Evolutionary conservation across 2,329 filamentous ascomycete genomes (phyloP).

Genomic region (Epichloe brachyelytri): DNA sequence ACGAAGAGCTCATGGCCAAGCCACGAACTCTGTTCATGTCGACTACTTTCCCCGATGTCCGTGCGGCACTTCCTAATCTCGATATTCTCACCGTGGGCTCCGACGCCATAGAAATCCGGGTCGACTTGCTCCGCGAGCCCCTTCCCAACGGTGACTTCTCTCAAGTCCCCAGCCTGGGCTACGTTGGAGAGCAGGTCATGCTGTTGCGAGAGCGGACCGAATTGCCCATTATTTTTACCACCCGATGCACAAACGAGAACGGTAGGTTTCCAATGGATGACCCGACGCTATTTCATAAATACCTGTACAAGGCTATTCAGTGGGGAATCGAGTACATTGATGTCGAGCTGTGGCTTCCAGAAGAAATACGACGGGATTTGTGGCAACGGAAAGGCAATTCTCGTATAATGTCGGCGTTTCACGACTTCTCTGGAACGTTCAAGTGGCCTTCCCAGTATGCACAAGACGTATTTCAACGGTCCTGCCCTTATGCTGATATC

Average conservation of each 20-base stretch:
- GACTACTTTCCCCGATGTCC: constrained; percentile 78
- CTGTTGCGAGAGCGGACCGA: constrained; percentile 71
- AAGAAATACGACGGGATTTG: constrained; percentile 55
- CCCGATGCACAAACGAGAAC: constrained; percentile 68
- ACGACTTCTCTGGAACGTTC: constrained; percentile 76
- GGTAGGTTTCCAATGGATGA: constrained; percentile 77
- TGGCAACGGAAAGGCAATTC: constrained; percentile 62
- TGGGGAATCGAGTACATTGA: constrained; percentile 88
- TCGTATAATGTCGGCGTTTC: constrained; percentile 83
- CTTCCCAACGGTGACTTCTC: constrained; percentile 47
- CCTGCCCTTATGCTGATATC: constrained; percentile 65
- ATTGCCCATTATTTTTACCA: constrained; percentile 82
- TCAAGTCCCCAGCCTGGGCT: constrained; percentile 62
- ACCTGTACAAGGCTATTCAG: constrained; percentile 72
- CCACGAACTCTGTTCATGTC: constrained; percentile 74
- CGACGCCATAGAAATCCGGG: constrained; percentile 73
- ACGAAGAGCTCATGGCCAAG: constrained; percentile 66
- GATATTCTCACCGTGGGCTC: constrained; percentile 80
- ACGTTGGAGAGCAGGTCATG: constrained; percentile 81
- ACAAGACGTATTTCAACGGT: constrained; percentile 57
- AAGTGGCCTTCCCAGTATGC: constrained; percentile 69
- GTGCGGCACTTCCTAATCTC: constrained; percentile 68
- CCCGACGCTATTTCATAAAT: constrained; percentile 60
- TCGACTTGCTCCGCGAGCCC: constrained; percentile 68
- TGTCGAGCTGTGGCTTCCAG: constrained; percentile 77